A percentile compares a stretch with the other conserved stretches of the same genome.
These are phyloP conservation scores for Xylaria sp. DNA, from an alignment of 2,329 filamentous ascomycete genomes.

Conservation along the genomic window DNA sequence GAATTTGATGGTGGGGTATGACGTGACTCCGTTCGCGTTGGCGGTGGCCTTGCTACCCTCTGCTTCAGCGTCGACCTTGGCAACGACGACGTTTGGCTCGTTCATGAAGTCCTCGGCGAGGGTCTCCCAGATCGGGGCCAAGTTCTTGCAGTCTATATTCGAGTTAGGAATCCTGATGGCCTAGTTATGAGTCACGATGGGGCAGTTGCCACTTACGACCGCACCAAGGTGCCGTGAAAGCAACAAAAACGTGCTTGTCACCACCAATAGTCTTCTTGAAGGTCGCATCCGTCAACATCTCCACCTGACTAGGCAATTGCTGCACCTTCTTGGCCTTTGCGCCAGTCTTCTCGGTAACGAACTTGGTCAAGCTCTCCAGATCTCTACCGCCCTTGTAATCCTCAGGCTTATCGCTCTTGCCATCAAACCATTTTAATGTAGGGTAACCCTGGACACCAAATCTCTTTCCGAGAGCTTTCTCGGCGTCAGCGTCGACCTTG, in stretches of 20 bases:
- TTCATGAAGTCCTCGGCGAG: constrained; percentile 80
- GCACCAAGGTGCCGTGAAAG: constrained; percentile 98
- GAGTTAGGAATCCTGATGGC: constrained; percentile 27
- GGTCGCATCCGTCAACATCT: constrained; percentile 77
- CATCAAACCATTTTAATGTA: constrained; percentile 97
- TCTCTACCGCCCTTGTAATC: constrained; percentile 90
- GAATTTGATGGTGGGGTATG: constrained; percentile 98
- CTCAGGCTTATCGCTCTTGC: constrained; percentile 82
- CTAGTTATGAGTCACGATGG: background rate
- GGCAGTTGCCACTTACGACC: constrained; percentile 73
- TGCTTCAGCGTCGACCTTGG: constrained; percentile 94
- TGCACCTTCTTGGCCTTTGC: constrained; percentile 79
- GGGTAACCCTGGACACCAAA: constrained; percentile 95
- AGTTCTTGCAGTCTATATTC: constrained; percentile 86
- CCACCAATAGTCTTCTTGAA: constrained; percentile 81
- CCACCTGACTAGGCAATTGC: constrained; percentile 74
- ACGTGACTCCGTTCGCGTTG: constrained; percentile 75
- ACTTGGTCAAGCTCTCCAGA: constrained; percentile 80
- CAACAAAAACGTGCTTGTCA: constrained; percentile 89
- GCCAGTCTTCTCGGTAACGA: constrained; percentile 87
- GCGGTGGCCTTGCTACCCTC: constrained; percentile 80
- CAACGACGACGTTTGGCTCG: constrained; percentile 82
- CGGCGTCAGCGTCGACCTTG: constrained; percentile 93
- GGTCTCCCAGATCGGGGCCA: constrained; percentile 89
- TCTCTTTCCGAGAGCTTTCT: constrained; percentile 81